Percentiles rank a stretch among this genome's conserved stretches.
These are phyloP conservation scores for Rhizophagus clarus DNA, from an alignment of 192 early-diverging fungal genomes.

Conservation along the genomic window DNA sequence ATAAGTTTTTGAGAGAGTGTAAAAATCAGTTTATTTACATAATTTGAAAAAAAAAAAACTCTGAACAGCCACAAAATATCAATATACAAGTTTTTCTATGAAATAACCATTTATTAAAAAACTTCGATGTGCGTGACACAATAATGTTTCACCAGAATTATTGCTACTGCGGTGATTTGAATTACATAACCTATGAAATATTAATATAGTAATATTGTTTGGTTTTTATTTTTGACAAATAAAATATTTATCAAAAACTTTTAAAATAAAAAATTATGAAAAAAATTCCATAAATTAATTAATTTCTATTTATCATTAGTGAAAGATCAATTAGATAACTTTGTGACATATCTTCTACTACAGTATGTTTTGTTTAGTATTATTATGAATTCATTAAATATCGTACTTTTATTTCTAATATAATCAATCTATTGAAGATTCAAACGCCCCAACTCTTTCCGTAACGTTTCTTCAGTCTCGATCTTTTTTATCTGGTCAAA, in stretches of 20 bases:
- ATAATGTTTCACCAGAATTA: no score
- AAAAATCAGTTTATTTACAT: background rate
- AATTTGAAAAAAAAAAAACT: background rate
- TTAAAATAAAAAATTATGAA: background rate
- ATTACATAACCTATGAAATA: no score
- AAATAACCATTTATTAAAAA: background rate
- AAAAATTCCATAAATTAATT: background rate
- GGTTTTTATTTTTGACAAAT: no score
- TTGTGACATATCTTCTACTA: background rate
- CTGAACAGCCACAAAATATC: background rate
- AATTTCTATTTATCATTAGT: background rate
- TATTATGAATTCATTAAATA: background rate
- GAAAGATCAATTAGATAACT: background rate
- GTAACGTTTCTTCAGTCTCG: constrained; percentile 57
- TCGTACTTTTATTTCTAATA: background rate
- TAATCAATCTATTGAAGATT: constrained; percentile 25
- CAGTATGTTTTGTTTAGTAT: background rate
- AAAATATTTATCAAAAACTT: no score
- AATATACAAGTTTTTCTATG: background rate
- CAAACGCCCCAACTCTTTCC: constrained; percentile 56
- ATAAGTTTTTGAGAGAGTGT: background rate
- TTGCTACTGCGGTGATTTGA: no score
- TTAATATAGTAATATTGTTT: no score
- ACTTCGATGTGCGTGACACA: no score
- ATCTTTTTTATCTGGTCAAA: constrained; percentile 59